phyloP scores from a whole-genome alignment of 2,329 filamentous ascomycete genomes.

The Aspergillus sp. region DNA sequence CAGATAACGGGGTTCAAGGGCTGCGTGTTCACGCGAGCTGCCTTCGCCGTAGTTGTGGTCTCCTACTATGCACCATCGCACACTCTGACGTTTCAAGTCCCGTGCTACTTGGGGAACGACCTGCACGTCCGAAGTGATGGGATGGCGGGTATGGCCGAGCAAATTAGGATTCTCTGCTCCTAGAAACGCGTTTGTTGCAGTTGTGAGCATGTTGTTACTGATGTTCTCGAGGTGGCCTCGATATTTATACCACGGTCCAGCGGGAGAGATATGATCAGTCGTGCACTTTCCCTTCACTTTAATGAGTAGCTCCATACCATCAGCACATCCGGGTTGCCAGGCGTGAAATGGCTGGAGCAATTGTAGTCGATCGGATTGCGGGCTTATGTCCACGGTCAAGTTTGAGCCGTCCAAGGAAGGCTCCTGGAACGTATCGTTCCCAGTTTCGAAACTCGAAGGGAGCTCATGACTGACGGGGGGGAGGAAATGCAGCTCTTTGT shows the following conservation, averaged over 20 bases:
- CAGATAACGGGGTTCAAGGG: constrained; percentile 90
- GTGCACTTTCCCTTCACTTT: constrained; percentile 93
- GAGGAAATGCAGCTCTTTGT: constrained; percentile 71
- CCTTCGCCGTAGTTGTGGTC: constrained; percentile 99
- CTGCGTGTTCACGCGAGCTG: constrained; percentile 92
- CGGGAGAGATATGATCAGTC: constrained; percentile 83
- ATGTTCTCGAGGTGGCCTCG: constrained; percentile 98
- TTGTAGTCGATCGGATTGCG: constrained; percentile 19
- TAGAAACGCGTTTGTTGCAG: constrained; percentile 74
- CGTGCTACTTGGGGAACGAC: constrained; percentile 86
- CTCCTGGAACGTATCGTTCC: constrained; percentile 64
- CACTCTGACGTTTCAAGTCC: constrained; percentile 91
- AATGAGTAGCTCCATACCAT: constrained; percentile 82
- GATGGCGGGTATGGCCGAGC: constrained; percentile 47
- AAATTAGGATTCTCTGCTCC: constrained; percentile 24
- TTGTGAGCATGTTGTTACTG: constrained; percentile 99
- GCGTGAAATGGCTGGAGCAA: constrained; percentile 16
- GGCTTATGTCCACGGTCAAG: constrained; percentile 10
- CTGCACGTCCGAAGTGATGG: constrained; percentile 73
- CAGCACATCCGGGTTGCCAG: constrained; percentile 60
- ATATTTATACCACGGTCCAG: constrained; percentile 96
- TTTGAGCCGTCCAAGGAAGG: constrained; percentile 11
- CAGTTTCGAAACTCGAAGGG: constrained; percentile 75
- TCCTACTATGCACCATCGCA: constrained; percentile 92
- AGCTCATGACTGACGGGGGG: constrained; percentile 77